Evolutionary conservation across 2,329 filamentous ascomycete genomes (phyloP), one percentile per base, ranked within the genome.

Genomic region (Aspergillus neoniger): DNA sequence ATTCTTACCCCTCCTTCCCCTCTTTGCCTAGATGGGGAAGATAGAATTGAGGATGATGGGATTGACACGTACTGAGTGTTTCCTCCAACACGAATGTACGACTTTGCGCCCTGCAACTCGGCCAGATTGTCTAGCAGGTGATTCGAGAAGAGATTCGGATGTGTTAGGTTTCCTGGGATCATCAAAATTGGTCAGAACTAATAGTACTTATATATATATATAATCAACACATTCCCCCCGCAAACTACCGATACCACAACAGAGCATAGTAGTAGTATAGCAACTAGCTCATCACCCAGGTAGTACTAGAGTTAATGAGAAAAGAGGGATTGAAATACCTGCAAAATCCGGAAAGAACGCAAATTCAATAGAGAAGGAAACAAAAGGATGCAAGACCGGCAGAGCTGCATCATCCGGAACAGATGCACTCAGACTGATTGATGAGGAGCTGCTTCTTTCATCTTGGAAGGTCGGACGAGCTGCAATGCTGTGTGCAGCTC

Each of bases 341-440:
- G 53, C 53, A 55, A 36, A 55, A 32, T 55, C 53, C 39, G 53
- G 53, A 23, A 55, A 55, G 12, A 55, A 55, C 8, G 43, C 53
- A 38, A 55, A 55, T 14, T 55, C 53, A 12, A 55, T 55, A 25
- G 53, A 55, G 4, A 55, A 55, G 1, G 53, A 55, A n/a, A 55
- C 53, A 9, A 55, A 55, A 3, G 53, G 53, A 30, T 55, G 53
- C 39, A 55, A n/a, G 3, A 55, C 53, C 10, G 53, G 39, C 53
- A 55, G 5, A 7, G 39, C 53, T 4, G 53, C 53, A 19, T 23
- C n/a, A 12, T 30, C 39, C 14, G 53, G 53, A 2, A 47, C 53
- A 1, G 53, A 32, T 23, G 25, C n/a, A 25, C 41, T 55, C 25
- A 55, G 10, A 23, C 8, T 15, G 5, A 55, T 28, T 5, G 19